Evolutionary conservation across 164 flowering plant genomes (phyloP).

Genomic region (Berberis thunbergii): DNA sequence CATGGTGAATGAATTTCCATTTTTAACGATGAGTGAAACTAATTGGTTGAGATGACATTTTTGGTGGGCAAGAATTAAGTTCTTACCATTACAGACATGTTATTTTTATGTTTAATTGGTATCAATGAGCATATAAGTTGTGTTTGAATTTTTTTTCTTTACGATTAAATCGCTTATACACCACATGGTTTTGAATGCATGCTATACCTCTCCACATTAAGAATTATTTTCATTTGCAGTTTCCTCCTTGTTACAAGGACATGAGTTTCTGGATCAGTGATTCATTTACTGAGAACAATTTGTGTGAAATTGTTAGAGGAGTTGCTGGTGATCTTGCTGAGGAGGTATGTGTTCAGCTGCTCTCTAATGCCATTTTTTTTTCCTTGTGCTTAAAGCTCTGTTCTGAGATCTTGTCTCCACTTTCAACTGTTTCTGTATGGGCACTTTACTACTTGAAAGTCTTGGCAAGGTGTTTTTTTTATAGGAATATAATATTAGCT

Average conservation of each 20-base stretch:
- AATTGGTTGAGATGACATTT: no score
- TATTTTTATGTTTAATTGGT: background rate
- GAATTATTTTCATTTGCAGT: conserved; percentile 41
- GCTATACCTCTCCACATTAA: background rate
- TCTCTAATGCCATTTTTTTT: background rate
- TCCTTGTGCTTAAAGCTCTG: background rate
- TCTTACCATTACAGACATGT: no score
- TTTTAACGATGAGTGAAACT: no score
- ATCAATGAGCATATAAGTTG: background rate
- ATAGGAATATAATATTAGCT: no score
- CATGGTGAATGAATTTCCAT: no score
- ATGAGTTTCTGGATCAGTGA: conserved; percentile 91
- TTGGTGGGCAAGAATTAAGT: no score
- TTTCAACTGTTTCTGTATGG: background rate
- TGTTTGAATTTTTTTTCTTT: no score
- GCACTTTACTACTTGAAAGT: no score
- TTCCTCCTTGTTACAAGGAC: conserved; percentile 95
- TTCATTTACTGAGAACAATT: conserved; percentile 85
- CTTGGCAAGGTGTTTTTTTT: no score
- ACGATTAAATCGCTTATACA: no score
- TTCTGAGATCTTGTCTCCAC: background rate
- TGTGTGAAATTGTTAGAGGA: conserved; percentile 92
- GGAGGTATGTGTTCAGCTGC: conserved; percentile 47
- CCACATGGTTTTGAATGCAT: background rate
- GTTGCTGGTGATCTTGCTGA: conserved; percentile 92